A percentile compares a stretch with the other conserved stretches of the same genome.
phyloP scores from a whole-genome alignment of 108 stramenopile genomes.

The Fistulifera solaris region DNA sequence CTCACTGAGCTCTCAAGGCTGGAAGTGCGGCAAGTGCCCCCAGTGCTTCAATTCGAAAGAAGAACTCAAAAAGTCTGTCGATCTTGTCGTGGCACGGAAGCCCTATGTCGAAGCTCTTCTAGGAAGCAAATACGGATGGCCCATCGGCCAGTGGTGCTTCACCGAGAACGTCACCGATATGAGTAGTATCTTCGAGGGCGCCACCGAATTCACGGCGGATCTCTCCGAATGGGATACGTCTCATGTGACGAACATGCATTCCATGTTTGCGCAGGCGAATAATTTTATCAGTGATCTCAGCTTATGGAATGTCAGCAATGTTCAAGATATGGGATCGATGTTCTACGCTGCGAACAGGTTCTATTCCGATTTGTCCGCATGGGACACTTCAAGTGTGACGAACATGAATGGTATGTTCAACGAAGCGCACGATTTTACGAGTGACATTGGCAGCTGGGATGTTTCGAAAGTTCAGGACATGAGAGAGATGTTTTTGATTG shows the following conservation, averaged over 20 bases:
- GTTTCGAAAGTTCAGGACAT: constrained; percentile 13
- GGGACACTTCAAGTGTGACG: not conserved
- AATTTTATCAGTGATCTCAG: constrained; percentile 9
- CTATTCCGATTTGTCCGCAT: not conserved
- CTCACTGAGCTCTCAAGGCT: too few species aligned
- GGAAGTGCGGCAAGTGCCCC: too few species aligned
- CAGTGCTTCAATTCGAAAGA: too few species aligned
- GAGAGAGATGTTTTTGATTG: constrained; percentile 14
- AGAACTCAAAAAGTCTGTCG: too few species aligned
- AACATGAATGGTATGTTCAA: constrained; percentile 14
- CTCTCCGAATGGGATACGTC: constrained; percentile 7
- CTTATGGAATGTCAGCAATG: constrained; percentile 4
- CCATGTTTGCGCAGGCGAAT: constrained; percentile 13
- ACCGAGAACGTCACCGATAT: not conserved
- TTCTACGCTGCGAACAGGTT: not conserved
- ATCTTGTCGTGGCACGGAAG: too few species aligned
- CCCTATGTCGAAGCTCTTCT: not conserved
- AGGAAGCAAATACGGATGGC: not conserved
- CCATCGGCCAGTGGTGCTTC: constrained; percentile 3
- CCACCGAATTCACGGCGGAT: constrained; percentile 12
- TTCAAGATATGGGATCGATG: constrained; percentile 5
- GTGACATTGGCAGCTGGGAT: constrained; percentile 15
- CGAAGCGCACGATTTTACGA: constrained; percentile 1
- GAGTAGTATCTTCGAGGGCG: constrained; percentile 8
- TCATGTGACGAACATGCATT: not conserved